phyloP scores from a whole-genome alignment of 371 early-diverging fungal genomes.

The Dinochytrium kinnereticum region DNA sequence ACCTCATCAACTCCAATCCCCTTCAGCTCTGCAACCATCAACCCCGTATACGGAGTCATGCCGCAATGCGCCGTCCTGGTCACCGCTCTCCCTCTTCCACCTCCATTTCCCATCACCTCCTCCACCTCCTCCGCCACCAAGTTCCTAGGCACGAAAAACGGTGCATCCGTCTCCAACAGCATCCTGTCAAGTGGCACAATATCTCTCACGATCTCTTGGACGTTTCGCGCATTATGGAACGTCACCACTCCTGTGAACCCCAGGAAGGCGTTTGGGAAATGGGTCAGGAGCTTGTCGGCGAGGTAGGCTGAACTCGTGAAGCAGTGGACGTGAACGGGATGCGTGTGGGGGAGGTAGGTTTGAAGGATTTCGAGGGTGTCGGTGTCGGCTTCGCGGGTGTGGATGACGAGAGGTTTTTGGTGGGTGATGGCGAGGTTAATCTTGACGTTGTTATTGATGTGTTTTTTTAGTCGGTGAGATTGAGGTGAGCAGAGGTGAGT shows the following conservation, averaged over 20 bases:
- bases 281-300: conserved; percentile 10
- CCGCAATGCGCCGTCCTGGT: conserved; percentile 10
- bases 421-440: conserved; percentile 11
- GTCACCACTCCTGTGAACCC: conserved; percentile 33
- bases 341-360: not conserved
- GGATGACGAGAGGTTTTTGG: conserved; percentile 27
- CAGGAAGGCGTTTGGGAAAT: conserved; percentile 18
- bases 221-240: conserved; percentile 18
- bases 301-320: conserved; percentile 21
- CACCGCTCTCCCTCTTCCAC: not conserved
- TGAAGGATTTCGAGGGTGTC: conserved; percentile 27
- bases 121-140: not conserved
- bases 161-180: conserved; percentile 28
- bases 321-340: conserved; percentile 27
- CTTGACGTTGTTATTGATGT: conserved; percentile 3
- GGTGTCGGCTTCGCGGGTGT: conserved; percentile 32
- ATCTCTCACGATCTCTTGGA: conserved; percentile 15
- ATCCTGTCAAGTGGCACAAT: conserved; percentile 22
- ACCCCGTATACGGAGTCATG: conserved; percentile 1
- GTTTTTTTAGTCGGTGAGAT: not conserved
- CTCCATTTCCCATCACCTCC: not conserved
- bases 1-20: not conserved
- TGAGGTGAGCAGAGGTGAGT: no score
- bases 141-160: conserved; percentile 18
- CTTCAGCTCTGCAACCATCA: conserved; percentile 14